Evolutionary conservation across 768 basidiomycete genomes (phyloP), one percentile per base, ranked within the genome.

Genomic region (Royoungia palumana): DNA sequence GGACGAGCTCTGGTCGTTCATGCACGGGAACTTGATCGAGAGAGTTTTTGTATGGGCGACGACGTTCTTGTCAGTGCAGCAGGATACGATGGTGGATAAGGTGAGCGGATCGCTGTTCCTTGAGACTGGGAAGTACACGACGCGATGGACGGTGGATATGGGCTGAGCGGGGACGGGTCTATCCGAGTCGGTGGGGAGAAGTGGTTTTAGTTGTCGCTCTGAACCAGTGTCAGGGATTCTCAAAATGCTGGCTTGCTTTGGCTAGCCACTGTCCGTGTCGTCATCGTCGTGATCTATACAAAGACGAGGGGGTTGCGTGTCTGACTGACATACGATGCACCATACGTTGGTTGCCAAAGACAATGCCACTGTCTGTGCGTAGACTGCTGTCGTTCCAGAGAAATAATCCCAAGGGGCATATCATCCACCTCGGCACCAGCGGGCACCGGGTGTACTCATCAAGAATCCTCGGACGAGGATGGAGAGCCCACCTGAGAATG

Each of bases 381-480:
- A n/a, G n/a, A n/a, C n/a, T n/a, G n/a, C n/a, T n/a, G n/a, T n/a
- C n/a, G n/a, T n/a, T n/a, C 70, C 70, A 6, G 53, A 63, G 13
- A 71, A 64, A 51, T 78, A 81, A 76, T 80, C 68, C 17, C 34
- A 47, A n/a, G n/a, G n/a, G n/a, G n/a, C n/a, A n/a, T n/a, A n/a
- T n/a, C n/a, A n/a, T n/a, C n/a, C n/a, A n/a, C n/a, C n/a, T n/a
- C n/a, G n/a, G n/a, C n/a, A n/a, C 10, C 41, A 68, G 60, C 70
- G 35, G 64, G 66, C n/a, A 56, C 71, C 36, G 74, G 70, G 43
- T 67, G 75, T 48, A 68, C 70, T 6, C 71, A 67, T 41, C 60
- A 72, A 25, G 79, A 79, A 52, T 55, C 62, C 49, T 75, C 77
- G 81, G 74, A 81, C 55, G 65, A 79, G 38, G 56, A 75, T 5